Evolutionary conservation across 176 grass and related monocot species (phyloP).

Genomic region (Rhynchospora pubera): DNA sequence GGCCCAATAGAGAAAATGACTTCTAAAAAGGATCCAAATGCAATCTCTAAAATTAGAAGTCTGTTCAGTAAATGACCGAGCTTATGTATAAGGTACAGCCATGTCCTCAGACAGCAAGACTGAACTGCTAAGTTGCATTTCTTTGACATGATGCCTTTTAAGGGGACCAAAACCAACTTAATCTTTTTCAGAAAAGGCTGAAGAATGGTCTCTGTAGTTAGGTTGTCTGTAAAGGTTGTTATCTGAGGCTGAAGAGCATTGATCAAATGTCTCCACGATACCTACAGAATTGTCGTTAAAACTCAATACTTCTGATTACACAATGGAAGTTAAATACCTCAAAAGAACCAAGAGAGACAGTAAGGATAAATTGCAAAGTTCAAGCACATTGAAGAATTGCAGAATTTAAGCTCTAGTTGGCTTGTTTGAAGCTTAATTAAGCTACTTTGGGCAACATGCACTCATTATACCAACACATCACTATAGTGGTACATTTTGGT

Average conservation of each 20-base stretch:
- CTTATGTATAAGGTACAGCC: constrained; percentile 73
- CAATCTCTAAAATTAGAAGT: constrained; percentile 40
- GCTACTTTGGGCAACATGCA: not conserved
- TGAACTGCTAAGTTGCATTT: constrained; percentile 47
- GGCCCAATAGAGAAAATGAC: constrained; percentile 44
- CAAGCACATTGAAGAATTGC: not conserved
- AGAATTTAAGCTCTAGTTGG: not conserved
- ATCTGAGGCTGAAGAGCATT: constrained; percentile 49
- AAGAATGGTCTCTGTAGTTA: constrained; percentile 12
- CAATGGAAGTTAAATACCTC: not conserved
- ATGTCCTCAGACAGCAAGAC: constrained; percentile 62
- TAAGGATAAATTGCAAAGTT: not conserved
- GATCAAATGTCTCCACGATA: constrained; percentile 75
- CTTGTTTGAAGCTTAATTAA: not conserved
- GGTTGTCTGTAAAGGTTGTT: constrained; percentile 4
- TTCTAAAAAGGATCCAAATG: constrained; percentile 62
- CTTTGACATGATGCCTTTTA: constrained; percentile 54
- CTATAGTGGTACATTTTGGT: not conserved
- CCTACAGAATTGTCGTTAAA: constrained; percentile 37
- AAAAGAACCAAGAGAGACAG: not conserved
- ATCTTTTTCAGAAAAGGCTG: constrained; percentile 53
- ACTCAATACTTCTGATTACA: not conserved
- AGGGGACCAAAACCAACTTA: constrained; percentile 64
- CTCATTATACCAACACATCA: not conserved
- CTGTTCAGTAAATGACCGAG: constrained; percentile 50